Evolutionary conservation across 2,329 filamentous ascomycete species (phyloP).

Genomic region (Colletotrichum sp.): DNA sequence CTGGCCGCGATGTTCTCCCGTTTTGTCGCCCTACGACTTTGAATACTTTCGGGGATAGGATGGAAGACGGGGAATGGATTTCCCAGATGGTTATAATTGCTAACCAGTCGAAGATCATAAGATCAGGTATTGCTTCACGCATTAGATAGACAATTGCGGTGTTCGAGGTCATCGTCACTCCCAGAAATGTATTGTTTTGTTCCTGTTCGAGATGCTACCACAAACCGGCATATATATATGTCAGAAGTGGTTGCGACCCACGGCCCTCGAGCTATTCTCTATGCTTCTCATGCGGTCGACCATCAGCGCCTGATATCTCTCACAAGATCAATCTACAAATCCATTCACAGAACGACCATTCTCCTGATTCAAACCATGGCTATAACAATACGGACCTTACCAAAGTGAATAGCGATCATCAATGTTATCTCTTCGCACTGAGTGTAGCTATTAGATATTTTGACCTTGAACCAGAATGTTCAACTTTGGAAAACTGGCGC

Average conservation of each 20-base stretch:
- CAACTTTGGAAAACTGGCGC: not conserved
- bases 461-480: fast-evolving
- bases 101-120: too few relatives aligned
- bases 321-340: too few relatives aligned
- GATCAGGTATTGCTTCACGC: too few relatives aligned
- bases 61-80: not conserved
- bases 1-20: not conserved
- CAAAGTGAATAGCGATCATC: not conserved
- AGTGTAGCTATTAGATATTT: not conserved
- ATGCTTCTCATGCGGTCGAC: not conserved
- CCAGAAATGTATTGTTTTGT: too few relatives aligned
- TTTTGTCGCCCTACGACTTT: not conserved
- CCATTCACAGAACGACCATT: not conserved
- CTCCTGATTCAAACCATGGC: not conserved
- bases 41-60: not conserved
- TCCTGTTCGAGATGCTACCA: too few relatives aligned
- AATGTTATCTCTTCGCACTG: not conserved
- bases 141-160: too few relatives aligned
- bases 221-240: not conserved
- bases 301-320: too few relatives aligned
- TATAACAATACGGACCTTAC: not conserved
- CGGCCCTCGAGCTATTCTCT: fast-evolving
- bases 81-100: too few relatives aligned
- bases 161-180: too few relatives aligned
- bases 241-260: not conserved